Evolutionary conservation across 768 basidiomycete genomes (phyloP).

Genomic region (Lentinula aciculospora): DNA sequence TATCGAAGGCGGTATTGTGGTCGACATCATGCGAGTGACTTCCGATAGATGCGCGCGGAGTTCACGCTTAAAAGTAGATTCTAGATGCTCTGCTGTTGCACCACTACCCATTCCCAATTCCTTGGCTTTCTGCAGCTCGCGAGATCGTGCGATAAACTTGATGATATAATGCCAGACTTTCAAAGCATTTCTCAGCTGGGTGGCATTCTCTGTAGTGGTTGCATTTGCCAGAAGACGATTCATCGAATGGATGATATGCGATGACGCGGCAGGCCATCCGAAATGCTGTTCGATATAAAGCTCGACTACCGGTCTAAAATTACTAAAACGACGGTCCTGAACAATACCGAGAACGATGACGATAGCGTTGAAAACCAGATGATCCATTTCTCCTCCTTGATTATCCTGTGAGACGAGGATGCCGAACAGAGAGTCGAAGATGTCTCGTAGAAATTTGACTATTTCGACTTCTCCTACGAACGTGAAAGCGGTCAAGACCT

Average conservation of each 20-base stretch:
- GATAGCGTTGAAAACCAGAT: slow-evolving; percentile 84
- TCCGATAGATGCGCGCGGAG: slow-evolving; percentile 69
- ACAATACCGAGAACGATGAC: slow-evolving; percentile 90
- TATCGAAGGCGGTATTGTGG: slow-evolving; percentile 71
- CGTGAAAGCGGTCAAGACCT: slow-evolving; percentile 76
- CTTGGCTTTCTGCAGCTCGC: slow-evolving; percentile 80
- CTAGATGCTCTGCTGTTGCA: slow-evolving; percentile 81
- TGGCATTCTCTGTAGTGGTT: slow-evolving; percentile 64
- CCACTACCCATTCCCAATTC: slow-evolving; percentile 76
- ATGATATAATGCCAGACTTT: slow-evolving; percentile 98
- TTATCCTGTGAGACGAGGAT: slow-evolving; percentile 77
- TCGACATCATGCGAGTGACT: slow-evolving; percentile 87
- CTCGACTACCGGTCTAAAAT: slow-evolving; percentile 91
- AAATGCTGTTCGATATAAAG: slow-evolving; percentile 92
- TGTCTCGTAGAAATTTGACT: slow-evolving; percentile 85
- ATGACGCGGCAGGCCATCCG: slow-evolving; percentile 70
- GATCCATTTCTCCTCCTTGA: slow-evolving; percentile 73
- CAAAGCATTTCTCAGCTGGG: slow-evolving; percentile 78
- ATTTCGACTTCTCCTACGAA: slow-evolving; percentile 95
- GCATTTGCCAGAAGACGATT: slow-evolving; percentile 74
- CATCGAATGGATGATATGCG: slow-evolving; percentile 85
- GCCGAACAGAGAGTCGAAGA: slow-evolving; percentile 90
- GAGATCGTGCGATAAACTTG: slow-evolving; percentile 87
- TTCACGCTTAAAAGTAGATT: slow-evolving; percentile 80
- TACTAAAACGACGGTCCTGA: slow-evolving; percentile 90